Percentiles rank a stretch among this genome's conserved stretches.
These are phyloP conservation scores for Maudiozyma barnettii DNA, from an alignment of 805 yeast genomes.

Conservation along the genomic window DNA sequence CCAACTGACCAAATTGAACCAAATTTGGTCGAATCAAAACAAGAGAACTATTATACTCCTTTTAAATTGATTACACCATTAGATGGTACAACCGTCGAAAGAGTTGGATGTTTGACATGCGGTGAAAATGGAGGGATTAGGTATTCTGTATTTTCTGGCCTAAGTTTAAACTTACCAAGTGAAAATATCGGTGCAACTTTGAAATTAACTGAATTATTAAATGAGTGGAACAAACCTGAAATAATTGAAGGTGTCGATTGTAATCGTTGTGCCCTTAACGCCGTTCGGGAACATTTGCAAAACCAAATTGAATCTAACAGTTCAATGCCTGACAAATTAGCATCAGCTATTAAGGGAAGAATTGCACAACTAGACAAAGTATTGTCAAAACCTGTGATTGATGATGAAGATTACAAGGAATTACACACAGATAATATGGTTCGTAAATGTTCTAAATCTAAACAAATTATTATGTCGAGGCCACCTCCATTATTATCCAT, in stretches of 20 bases:
- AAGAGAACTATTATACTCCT: conserved; percentile 17
- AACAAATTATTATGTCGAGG: conserved; percentile 68
- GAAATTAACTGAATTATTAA: conserved; percentile 43
- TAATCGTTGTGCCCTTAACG: conserved; percentile 75
- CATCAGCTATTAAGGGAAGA: conserved; percentile 34
- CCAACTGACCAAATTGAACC: conserved; percentile 77
- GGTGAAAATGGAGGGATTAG: conserved; percentile 93
- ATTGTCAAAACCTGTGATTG: conserved; percentile 56
- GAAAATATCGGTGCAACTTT: conserved; percentile 32
- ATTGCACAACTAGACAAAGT: conserved; percentile 42
- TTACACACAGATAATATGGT: conserved; percentile 68
- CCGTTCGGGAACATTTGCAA: conserved; percentile 43
- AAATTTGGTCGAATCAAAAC: conserved; percentile 30
- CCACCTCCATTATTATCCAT: conserved; percentile 78
- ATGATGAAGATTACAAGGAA: conserved; percentile 67
- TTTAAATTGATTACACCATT: conserved; percentile 72
- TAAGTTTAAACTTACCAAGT: conserved; percentile 60
- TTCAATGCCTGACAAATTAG: conserved; percentile 25
- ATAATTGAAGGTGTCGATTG: conserved; percentile 90
- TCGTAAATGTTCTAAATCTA: conserved; percentile 69
- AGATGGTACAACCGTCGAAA: conserved; percentile 79
- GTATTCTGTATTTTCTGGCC: conserved; percentile 65
- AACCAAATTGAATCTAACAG: conserved; percentile 30
- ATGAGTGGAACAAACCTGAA: conserved; percentile 69
- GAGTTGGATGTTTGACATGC: conserved; percentile 84